Conservation (phyloP, 2,329 filamentous ascomycete species). For the Aureobasidium sp. region DNA sequence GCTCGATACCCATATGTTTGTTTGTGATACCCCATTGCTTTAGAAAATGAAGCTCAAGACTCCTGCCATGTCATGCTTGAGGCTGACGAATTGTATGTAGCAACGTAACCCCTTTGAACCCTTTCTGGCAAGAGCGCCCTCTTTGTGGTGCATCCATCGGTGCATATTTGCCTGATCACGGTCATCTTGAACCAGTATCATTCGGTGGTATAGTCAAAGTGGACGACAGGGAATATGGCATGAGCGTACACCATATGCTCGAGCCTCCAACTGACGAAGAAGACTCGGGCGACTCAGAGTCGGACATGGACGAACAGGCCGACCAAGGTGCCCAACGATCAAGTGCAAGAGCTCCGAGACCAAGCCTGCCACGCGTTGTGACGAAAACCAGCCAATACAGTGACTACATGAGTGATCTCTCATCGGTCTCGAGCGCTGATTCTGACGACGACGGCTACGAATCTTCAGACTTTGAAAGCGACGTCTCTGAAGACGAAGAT, state of each 20-base stretch:
- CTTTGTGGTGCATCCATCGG: constrained; percentile 87
- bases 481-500: constrained; percentile 22
- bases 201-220: constrained; percentile 82
- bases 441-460: constrained; percentile 42
- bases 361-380: neutral
- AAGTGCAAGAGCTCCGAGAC: constrained; percentile 18
- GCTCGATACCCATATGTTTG: constrained; percentile 9
- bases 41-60: neutral
- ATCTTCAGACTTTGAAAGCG: constrained; percentile 29
- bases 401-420: constrained; percentile 23
- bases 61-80: constrained; percentile 6
- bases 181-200: constrained; percentile 81
- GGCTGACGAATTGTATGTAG: constrained; percentile 10
- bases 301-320: constrained; percentile 35
- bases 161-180: constrained; percentile 66
- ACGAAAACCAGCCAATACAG: constrained; percentile 39
- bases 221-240: constrained; percentile 70
- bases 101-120: constrained; percentile 40
- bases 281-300: constrained; percentile 35
- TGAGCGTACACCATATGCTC: constrained; percentile 96
- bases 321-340: constrained; percentile 6
- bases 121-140: constrained; percentile 68
- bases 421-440: constrained; percentile 22
- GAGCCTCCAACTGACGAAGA: constrained; percentile 53
- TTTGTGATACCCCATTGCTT: neutral